Percentiles rank a stretch among this genome's conserved stretches.
These are phyloP conservation scores for Lentinula detonsa DNA, from an alignment of 768 basidiomycete species.

Conservation along the genomic window DNA sequence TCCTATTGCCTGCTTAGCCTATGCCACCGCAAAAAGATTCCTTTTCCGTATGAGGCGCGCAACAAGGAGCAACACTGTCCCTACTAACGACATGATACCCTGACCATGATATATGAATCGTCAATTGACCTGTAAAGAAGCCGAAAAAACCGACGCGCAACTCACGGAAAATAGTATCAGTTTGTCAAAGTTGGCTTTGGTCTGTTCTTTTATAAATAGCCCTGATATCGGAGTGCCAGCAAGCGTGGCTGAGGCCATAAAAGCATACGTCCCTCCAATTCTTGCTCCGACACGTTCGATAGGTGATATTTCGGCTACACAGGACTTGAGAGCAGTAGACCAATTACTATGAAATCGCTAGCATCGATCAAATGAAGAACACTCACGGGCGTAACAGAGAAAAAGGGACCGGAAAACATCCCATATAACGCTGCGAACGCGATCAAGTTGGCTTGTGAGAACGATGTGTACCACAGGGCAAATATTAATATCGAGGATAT, in stretches of 20 bases:
- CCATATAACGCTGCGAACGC: conserved; percentile 19
- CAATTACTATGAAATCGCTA: not conserved
- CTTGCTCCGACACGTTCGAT: conserved; percentile 19
- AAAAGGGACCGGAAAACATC: conserved; percentile 18
- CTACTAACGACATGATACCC: conserved; percentile 1
- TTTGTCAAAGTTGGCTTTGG: conserved; percentile 14
- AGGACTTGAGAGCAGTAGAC: conserved; percentile 9
- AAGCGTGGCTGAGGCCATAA: conserved; percentile 18
- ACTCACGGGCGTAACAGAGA: conserved; percentile 16
- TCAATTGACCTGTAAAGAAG: not conserved
- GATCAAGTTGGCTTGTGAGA: conserved; percentile 14
- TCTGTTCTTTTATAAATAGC: conserved; percentile 13
- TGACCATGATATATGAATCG: not conserved
- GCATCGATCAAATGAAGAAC: not conserved
- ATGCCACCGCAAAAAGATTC: not conserved
- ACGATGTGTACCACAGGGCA: conserved; percentile 18
- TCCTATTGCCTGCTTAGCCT: not conserved
- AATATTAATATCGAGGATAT: conserved; percentile 17
- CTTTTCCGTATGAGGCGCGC: not conserved
- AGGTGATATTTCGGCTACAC: conserved; percentile 17
- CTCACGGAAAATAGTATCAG: conserved; percentile 19
- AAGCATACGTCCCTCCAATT: conserved; percentile 17
- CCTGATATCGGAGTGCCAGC: conserved; percentile 19
- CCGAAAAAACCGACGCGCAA: not conserved
- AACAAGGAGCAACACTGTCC: not conserved